Evolutionary conservation across 1,284 basidiomycete species (phyloP), one percentile per base, ranked within the genome.

Genomic region (Veloporphyrellus conicus): DNA sequence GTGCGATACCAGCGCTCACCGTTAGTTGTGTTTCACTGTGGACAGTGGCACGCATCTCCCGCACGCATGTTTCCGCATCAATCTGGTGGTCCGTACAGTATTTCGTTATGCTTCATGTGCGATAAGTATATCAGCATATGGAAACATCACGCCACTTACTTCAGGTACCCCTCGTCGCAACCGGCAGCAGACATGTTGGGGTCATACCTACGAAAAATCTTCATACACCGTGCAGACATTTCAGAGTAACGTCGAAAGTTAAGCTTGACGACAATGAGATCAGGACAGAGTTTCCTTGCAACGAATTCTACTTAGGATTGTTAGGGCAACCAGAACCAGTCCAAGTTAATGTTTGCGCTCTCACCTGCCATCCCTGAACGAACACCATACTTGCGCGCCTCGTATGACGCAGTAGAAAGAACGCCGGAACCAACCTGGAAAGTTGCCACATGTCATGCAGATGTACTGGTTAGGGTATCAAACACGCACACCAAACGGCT

Each of bases 1-100:
- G 87, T 0, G 92, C 92, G 48, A 94, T 93, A 18, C 91, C 96
- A 23, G 93, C 93, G 55, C 91, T 94, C 45, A 93, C 92, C 4
- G 95, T 98, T 44, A 99, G 69, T 39, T 81, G 78, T 0, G 92
- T 95, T 66, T 87, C 84, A 18, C 73, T 72, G 51, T 82, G 75
- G 2, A 95, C 87, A 36, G 74, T 72, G 12, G 73, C 73, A 12
- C 93, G 79, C 69, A 97, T 85, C 53, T 87, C 74, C 40, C 78
- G 68, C 3, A 96, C 90, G 53, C 91, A 92, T 27, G 84, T 81
- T 18, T 82, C 81, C 0, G 86, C 78, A 1, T 75, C 74, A 47
- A 93, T 62, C 10, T 72, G 63, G 62, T 92, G 79, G 31, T 79
- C 75, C 23, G 72, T 60, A 67, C 91, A 90, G 61, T 93, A 90